Conservation (phyloP, 179 eudicot genomes). For the Gypsophila paniculata region DNA sequence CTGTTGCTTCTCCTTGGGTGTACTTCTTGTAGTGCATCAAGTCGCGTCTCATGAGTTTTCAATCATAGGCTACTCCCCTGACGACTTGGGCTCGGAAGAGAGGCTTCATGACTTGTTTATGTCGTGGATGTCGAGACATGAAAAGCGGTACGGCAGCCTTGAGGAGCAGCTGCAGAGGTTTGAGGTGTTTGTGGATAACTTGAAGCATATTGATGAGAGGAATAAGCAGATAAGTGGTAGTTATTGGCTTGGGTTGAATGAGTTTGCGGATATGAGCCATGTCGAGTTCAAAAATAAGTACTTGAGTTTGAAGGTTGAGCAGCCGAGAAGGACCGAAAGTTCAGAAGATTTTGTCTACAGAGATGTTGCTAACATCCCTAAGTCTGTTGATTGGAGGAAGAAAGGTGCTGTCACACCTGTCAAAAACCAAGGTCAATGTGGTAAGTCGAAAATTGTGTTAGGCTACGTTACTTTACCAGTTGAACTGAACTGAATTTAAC, state of each 20-base stretch:
- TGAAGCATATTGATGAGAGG: conserved; percentile 39
- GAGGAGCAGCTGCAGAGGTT: conserved; percentile 37
- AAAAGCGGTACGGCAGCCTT: conserved; percentile 29
- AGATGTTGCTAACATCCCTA: conserved; percentile 43
- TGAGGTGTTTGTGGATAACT: conserved; percentile 35
- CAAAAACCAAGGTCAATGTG: conserved; percentile 70
- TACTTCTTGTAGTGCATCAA: conserved; percentile 16
- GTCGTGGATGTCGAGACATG: conserved; percentile 37
- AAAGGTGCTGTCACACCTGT: conserved; percentile 57
- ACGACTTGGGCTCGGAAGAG: conserved; percentile 34
- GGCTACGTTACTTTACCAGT: background rate
- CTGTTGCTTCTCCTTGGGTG: conserved; percentile 14
- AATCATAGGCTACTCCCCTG: conserved; percentile 35
- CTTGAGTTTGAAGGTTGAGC: conserved; percentile 41
- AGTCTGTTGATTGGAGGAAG: conserved; percentile 66
- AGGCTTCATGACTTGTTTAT: conserved; percentile 26
- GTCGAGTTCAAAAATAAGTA: conserved; percentile 59
- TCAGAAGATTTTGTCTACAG: conserved; percentile 42
- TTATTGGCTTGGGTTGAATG: conserved; percentile 62
- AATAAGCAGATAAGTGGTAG: conserved; percentile 32
- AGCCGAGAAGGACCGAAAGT: conserved; percentile 17
- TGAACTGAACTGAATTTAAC: background rate
- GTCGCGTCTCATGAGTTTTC: conserved; percentile 35
- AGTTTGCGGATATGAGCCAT: conserved; percentile 67
- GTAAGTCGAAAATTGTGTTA: conserved; percentile 30